Evolutionary conservation across 2,329 filamentous ascomycete genomes (phyloP).

Genomic region (Microcyclospora tardicrescens): DNA sequence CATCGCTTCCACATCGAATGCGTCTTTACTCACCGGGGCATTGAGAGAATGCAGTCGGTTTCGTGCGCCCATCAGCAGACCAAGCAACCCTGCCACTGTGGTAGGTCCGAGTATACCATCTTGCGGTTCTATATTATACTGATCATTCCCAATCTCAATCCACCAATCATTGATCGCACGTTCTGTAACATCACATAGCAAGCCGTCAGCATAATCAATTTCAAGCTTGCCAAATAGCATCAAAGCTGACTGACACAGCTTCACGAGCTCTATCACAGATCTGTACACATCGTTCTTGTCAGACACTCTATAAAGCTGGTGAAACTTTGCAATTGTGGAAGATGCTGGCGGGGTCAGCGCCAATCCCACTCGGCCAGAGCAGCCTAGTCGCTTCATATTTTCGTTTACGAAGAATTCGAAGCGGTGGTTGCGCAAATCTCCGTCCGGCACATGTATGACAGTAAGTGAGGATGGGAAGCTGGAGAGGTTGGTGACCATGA

Average conservation of each 20-base stretch:
- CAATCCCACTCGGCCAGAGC: slow-evolving; percentile 77
- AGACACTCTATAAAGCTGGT: slow-evolving; percentile 77
- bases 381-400: slow-evolving; percentile 80
- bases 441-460: slow-evolving; percentile 79
- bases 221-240: slow-evolving; percentile 78
- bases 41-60: slow-evolving; percentile 79
- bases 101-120: slow-evolving; percentile 89
- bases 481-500: slow-evolving; percentile 91
- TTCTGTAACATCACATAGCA: slow-evolving; percentile 89
- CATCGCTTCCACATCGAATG: slow-evolving; percentile 71
- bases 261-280: slow-evolving; percentile 77
- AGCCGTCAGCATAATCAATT: slow-evolving; percentile 78
- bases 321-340: slow-evolving; percentile 80
- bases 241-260: slow-evolving; percentile 78
- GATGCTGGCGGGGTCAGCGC: slow-evolving; percentile 64
- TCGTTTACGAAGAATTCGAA: slow-evolving; percentile 89
- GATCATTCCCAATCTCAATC: slow-evolving; percentile 81
- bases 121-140: slow-evolving; percentile 82
- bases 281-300: slow-evolving; percentile 66
- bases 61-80: slow-evolving; percentile 76
- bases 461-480: slow-evolving; percentile 84
- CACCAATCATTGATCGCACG: slow-evolving; percentile 88
- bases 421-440: slow-evolving; percentile 67
- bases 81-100: slow-evolving; percentile 76
- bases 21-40: slow-evolving; percentile 76